A percentile compares a stretch with the other conserved stretches of the same genome.
Evolutionary conservation across 495 filamentous ascomycete genomes (phyloP).

Genomic region (Daldinia decipiens): DNA sequence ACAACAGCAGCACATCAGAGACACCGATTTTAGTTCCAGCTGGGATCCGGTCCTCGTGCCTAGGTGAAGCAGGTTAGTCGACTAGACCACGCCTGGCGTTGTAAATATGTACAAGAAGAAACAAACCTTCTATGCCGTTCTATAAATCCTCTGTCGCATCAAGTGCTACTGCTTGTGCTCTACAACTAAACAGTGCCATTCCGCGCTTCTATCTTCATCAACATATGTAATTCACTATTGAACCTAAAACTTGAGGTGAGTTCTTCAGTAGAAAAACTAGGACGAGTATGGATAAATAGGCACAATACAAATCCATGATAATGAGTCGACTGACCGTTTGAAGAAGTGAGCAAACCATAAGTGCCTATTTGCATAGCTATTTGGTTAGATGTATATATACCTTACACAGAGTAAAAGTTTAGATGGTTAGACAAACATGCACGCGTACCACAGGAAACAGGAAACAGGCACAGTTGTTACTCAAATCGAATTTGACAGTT

Average conservation of each 20-base stretch:
- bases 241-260: background rate
- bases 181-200: background rate
- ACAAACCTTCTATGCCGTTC: constrained; percentile 41
- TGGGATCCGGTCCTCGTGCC: constrained; percentile 22
- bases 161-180: background rate
- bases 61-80: constrained; percentile 17
- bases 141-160: constrained; percentile 11
- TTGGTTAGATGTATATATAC: too few relatives aligned
- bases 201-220: background rate
- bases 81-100: constrained; percentile 30
- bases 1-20: constrained; percentile 11
- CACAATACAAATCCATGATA: background rate
- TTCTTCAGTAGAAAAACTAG: background rate
- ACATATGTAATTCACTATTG: background rate
- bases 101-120: constrained; percentile 52
- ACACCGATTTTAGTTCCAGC: constrained; percentile 8
- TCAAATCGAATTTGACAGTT: background rate
- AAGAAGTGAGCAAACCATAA: background rate
- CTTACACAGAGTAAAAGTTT: too few relatives aligned
- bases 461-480: too few relatives aligned
- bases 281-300: background rate
- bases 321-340: background rate
- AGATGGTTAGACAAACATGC: too few relatives aligned
- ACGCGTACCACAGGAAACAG: too few relatives aligned
- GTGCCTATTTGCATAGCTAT: background rate